These are phyloP conservation scores for Psidium friedrichsthalianum DNA, from an alignment of 345 rosid species.

Conservation along the genomic window DNA sequence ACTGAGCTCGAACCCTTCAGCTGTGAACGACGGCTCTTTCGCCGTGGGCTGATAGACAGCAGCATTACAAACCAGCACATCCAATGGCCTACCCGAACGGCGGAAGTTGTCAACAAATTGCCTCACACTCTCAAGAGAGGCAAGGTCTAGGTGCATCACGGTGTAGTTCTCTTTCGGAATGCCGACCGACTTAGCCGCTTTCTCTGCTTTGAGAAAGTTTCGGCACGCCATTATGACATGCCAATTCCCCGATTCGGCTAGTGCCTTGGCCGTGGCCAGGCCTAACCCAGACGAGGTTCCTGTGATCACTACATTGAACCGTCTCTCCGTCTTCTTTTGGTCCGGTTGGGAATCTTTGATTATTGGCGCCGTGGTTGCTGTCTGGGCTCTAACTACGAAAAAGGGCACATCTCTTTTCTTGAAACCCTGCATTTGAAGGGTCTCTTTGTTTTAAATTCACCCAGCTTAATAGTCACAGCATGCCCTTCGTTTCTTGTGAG, in stretches of 20 bases:
- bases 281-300: slow-evolving; percentile 90
- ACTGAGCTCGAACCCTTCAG: slow-evolving; percentile 95
- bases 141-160: slow-evolving; percentile 87
- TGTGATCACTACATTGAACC: slow-evolving; percentile 60
- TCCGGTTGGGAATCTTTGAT: slow-evolving; percentile 23
- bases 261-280: slow-evolving; percentile 75
- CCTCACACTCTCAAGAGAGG: slow-evolving; percentile 85
- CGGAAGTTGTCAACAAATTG: slow-evolving; percentile 67
- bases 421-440: slow-evolving; percentile 4
- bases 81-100: slow-evolving; percentile 58
- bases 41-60: slow-evolving; percentile 90
- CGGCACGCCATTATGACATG: slow-evolving; percentile 86
- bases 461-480: neutral
- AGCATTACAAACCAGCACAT: slow-evolving; percentile 91
- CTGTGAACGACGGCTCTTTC: slow-evolving; percentile 78
- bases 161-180: slow-evolving; percentile 74
- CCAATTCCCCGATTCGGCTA: slow-evolving; percentile 87
- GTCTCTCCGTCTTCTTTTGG: slow-evolving; percentile 66
- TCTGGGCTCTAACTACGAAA: slow-evolving; percentile 34
- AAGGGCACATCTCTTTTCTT: slow-evolving; percentile 21
- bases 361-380: slow-evolving; percentile 44
- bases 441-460: slow-evolving; percentile 21
- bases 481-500: neutral
- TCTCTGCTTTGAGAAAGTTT: slow-evolving; percentile 84
- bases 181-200: slow-evolving; percentile 76